These are phyloP conservation scores for Magnolia sinica DNA, from an alignment of 164 flowering plant genomes.

Conservation along the genomic window DNA sequence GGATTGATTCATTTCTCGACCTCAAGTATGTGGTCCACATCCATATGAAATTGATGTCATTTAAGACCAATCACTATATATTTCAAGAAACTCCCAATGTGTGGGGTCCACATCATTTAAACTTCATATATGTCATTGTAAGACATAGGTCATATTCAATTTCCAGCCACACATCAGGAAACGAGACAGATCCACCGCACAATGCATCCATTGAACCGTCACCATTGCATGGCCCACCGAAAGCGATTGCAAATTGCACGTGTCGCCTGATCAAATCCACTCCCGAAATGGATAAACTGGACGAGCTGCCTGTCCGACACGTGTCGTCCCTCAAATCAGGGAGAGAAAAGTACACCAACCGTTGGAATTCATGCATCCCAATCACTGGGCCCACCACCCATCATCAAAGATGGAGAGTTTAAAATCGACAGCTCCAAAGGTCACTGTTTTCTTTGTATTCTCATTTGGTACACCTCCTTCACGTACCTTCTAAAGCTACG, in stretches of 20 bases:
- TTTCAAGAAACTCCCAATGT: too few relatives aligned
- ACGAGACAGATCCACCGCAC: neutral
- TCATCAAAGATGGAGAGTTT: too few relatives aligned
- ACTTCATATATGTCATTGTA: neutral
- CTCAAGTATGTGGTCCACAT: neutral
- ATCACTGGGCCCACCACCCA: neutral
- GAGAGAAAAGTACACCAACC: neutral
- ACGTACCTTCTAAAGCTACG: neutral
- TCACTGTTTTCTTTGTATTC: neutral
- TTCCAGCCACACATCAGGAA: neutral
- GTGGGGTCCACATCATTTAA: too few relatives aligned
- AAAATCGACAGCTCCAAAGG: neutral
- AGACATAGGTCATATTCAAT: neutral
- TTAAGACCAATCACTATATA: neutral
- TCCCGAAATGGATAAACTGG: neutral
- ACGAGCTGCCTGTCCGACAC: neutral
- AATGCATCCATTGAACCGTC: neutral
- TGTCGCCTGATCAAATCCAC: neutral
- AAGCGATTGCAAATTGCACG: conserved; percentile 6
- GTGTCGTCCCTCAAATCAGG: neutral
- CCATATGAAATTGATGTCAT: neutral
- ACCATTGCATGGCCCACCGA: neutral
- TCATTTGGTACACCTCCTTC: neutral
- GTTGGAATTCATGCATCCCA: neutral
- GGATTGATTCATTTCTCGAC: too few relatives aligned